Base-by-base conservation (phyloP, 768 basidiomycete species). In the Naematelia encephala region DNA sequence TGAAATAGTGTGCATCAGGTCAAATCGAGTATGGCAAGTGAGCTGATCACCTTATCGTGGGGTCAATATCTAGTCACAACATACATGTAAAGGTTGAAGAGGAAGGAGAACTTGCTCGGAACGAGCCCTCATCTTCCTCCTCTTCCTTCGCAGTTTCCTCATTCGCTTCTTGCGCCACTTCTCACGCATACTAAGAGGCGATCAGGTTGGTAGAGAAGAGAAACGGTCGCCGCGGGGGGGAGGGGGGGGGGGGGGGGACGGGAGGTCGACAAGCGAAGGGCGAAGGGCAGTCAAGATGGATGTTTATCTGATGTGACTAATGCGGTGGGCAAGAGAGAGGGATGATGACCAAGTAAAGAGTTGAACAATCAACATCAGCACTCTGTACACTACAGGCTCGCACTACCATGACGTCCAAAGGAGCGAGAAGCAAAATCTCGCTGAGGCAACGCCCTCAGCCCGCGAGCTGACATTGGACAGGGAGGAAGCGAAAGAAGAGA, bases 81-180 rank as follows among this genome's bases (percentile, higher is more conserved):
- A 30, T 28, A 29, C 51, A n/a, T 22, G 42, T 3, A 30, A 1
- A 47, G 13, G 26, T 8, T 23, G 19, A 47, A 21, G 46, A 47
- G 25, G 5, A 26, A 47, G n/a, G 46, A 21, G n/a, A 26, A 47
- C 66, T 60, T 56, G 63, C 62, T 57, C 58, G 49, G 59, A 63
- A 26, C 66, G 47, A 14, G 49, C 47, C 48, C 56, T 60, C 62
- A 67, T 63, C 66, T 67, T 63, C 39, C 62, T 63, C 49, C 66
- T 57, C 62, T 61, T 67, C 19, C 56, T 19, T 28, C 62, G 54
- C 39, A 67, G 43, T 47, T 55, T 63, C 59, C 66, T 67, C 49
- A 58, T 57, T 42, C 66, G 54, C 56, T 67, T 67, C 59, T 67
- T 67, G 14, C 47, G 59, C 66, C 66, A 67, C 49, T 61, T 67